Base-by-base conservation (phyloP, 2,329 filamentous ascomycete species). In the Monosporascus sp. region DNA sequence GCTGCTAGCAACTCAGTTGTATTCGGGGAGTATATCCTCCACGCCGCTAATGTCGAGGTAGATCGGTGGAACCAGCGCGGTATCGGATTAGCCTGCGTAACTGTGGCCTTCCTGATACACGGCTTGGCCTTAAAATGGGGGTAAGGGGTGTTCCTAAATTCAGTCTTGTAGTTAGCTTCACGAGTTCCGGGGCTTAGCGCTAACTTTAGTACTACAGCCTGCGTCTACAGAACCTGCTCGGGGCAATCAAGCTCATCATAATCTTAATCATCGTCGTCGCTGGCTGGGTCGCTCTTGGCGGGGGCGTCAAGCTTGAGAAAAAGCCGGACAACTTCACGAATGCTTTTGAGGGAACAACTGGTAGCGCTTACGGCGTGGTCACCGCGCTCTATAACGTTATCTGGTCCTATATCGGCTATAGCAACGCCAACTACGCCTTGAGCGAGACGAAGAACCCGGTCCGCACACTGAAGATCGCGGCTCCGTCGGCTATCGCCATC, bases 371-470 rank as follows among this genome's bases (percentile, higher is more conserved):
- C 27, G 75, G 77, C 1, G 84, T 84, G 62, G 78, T 79, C 2
- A 82, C 78, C 3, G 81, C 82, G 0, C 70, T 85, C 11, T 70
- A 85, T 3, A 78, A 78, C 27, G 79, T 85, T 52, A 72, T 84
- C 17, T 84, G 84, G 69, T 81, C 77, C 16, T 85, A 84, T 70
- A 81, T 80, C 59, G 82, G 82, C 3, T 86, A 81, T 82, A 80
- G 83, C 61, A 84, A 84, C 53, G 81, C 81, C 31, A 84, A 84
- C 66, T 84, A 85, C 55, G 82, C 84, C 2, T 68, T 85, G 3
- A 72, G 76, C 55, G 82, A 86, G 60, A 69, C 85, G 37, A 79
- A 76, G 57, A 74, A 79, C 44, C 81, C 81, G 0, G 74, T 71
- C 31, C 76, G 74, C 60, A 84, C 81, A 0, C 72, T 84, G 5